A percentile compares a stretch with the other conserved stretches of the same genome.
phyloP scores from a whole-genome alignment of 73 alveolate species.

The Halteria grandinella region DNA sequence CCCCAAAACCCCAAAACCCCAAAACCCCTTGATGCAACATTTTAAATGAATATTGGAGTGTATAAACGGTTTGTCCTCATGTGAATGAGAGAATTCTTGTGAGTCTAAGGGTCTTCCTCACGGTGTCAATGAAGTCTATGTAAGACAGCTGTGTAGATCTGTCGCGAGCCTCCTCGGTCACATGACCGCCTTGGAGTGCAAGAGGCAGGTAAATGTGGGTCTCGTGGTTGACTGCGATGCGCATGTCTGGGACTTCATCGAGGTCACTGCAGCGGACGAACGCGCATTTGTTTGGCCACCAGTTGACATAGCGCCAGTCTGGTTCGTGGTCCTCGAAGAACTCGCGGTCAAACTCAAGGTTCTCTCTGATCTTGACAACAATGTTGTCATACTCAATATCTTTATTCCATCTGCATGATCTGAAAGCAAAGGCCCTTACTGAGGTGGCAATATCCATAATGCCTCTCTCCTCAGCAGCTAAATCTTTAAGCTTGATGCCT shows the following conservation, averaged over 20 bases:
- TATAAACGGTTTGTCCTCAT: no score
- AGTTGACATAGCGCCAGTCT: constrained; percentile 74
- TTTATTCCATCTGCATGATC: constrained; percentile 68
- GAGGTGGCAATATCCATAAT: constrained; percentile 68
- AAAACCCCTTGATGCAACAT: no score
- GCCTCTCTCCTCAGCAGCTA: constrained; percentile 77
- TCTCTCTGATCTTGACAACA: constrained; percentile 71
- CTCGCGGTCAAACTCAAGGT: constrained; percentile 73
- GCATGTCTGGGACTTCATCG: constrained; percentile 12
- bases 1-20: no score
- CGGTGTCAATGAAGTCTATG: constrained; percentile 71
- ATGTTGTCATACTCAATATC: constrained; percentile 51
- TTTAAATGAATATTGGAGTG: no score
- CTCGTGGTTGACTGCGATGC: constrained; percentile 50
- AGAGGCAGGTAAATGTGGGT: constrained; percentile 62
- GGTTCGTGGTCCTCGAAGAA: constrained; percentile 81
- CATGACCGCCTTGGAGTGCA: constrained; percentile 51
- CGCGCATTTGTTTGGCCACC: constrained; percentile 72
- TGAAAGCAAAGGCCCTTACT: constrained; percentile 67
- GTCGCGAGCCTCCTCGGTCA: constrained; percentile 61
- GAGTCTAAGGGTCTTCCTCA: constrained; percentile 65
- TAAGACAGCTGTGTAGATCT: constrained; percentile 34
- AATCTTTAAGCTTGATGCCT: constrained; percentile 59
- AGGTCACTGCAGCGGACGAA: constrained; percentile 45
- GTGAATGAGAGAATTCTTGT: constrained; percentile 63